phyloP scores from a whole-genome alignment of 768 basidiomycete species.

The Suillus variegatus region DNA sequence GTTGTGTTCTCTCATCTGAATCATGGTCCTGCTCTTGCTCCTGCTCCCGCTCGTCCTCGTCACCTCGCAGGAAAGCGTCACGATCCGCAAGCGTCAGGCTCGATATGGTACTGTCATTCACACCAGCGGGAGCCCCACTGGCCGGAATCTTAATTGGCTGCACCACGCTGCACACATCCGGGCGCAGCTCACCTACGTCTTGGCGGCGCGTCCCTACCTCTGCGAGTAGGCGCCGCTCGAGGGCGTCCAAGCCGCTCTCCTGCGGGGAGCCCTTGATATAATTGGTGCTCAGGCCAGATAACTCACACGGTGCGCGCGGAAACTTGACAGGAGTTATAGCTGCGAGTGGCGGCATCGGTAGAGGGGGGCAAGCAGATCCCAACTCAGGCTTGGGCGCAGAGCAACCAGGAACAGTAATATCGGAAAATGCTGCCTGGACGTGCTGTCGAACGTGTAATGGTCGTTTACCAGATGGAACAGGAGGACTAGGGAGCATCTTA shows the following conservation, averaged over 20 bases:
- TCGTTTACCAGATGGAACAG: slow-evolving; percentile 48
- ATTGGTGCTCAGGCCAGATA: slow-evolving; percentile 25
- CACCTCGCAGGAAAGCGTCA: slow-evolving; percentile 19
- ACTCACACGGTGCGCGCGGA: slow-evolving; percentile 33
- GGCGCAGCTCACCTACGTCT: slow-evolving; percentile 26
- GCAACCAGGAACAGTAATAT: slow-evolving; percentile 12
- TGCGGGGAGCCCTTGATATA: slow-evolving; percentile 20
- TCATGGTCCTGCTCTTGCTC: slow-evolving; percentile 29
- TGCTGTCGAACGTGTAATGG: slow-evolving; percentile 19
- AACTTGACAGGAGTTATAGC: slow-evolving; percentile 40
- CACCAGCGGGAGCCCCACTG: slow-evolving; percentile 25
- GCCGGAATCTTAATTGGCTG: slow-evolving; percentile 42
- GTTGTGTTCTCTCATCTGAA: slow-evolving; percentile 35
- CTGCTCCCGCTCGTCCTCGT: slow-evolving; percentile 9
- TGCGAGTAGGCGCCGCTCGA: slow-evolving; percentile 66
- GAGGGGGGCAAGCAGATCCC: slow-evolving; percentile 24
- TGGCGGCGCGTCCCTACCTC: slow-evolving; percentile 70
- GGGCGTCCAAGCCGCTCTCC: slow-evolving; percentile 69
- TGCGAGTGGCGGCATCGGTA: slow-evolving; percentile 54
- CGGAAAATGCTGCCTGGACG: slow-evolving; percentile 35
- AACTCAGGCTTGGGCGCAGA: slow-evolving; percentile 17
- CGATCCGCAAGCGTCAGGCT: slow-evolving; percentile 43
- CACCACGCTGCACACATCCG: slow-evolving; percentile 39
- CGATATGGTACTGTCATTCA: slow-evolving; percentile 50
- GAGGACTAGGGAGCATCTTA: slow-evolving; percentile 65